Evolutionary conservation across 495 filamentous ascomycete species (phyloP), one percentile per base, ranked within the genome.

Genomic region (Podospora pseudoanserina): DNA sequence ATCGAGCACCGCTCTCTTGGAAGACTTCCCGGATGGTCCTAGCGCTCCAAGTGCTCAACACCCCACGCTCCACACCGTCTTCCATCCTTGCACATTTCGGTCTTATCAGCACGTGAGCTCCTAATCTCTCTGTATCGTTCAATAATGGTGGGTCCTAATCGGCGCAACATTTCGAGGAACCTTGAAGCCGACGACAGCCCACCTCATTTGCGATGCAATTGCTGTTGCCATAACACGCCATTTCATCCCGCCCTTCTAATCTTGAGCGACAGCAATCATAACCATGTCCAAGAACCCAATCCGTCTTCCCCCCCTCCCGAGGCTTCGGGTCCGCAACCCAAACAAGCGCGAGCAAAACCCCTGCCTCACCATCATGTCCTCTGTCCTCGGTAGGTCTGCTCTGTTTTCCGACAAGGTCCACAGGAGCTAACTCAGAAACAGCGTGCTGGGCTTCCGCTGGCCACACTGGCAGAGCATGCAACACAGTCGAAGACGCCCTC

Each of bases 401-500:
- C n/a, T 5, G 18, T 23, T 28, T 55, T 53, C 20, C n/a, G 26
- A 54, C 5, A 49, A 1, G 16, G 55, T n/a, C 28, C 53, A 30
- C 60, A 56, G 30, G 70, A 34, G 26, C 15, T n/a, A 39, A 39
- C 55, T 27, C 13, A 5, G 39, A 65, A 58, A 74, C 72, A 97
- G 93, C 91, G 72, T 99, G 95, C 80, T 99, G 95, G 95, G 95
- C 95, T 2, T 97, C 94, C 1, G 83, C 90, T 15, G 93, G 93
- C 66, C 89, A 92, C 74, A 87, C 79, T 67, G 79, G 85, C 0
- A 83, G 88, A 54, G 93, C 91, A 26, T 99, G 95, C 73, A 85
- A 84, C n/a, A 86, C 84, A 30, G 77, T 98, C 60, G 95, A 97
- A 77, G 83, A 91, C 72, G 86, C 90, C 71, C 81, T 99, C 75